Evolutionary conservation across 192 early-diverging fungal genomes (phyloP).

Genomic region (Linnemannia schmuckeri): DNA sequence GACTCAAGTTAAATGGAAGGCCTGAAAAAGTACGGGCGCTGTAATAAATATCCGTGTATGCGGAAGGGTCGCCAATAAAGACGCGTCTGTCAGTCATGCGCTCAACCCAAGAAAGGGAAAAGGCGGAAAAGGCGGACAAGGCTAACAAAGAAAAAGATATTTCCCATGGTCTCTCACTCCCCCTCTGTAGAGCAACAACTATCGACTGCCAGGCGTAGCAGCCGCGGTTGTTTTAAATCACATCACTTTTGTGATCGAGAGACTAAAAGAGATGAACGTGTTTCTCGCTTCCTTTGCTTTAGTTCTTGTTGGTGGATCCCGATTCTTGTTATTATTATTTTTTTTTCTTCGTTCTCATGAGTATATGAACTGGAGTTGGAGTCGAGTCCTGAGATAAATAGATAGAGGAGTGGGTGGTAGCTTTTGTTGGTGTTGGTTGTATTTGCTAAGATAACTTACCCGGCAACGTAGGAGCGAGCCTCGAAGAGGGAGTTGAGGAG

Average conservation of each 20-base stretch:
- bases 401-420: not conserved
- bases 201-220: not conserved
- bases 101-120: not conserved
- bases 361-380: not conserved
- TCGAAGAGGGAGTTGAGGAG: conserved; percentile 84
- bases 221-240: not conserved
- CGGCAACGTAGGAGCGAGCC: conserved; percentile 81
- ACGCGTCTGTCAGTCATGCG: not conserved
- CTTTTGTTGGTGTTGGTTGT: not conserved
- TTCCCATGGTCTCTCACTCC: not conserved
- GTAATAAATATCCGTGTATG: not conserved
- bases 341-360: not conserved
- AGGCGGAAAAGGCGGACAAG: not conserved
- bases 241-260: not conserved
- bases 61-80: not conserved
- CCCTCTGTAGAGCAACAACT: not conserved
- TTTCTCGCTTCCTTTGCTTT: not conserved
- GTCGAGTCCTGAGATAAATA: not conserved
- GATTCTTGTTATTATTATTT: not conserved
- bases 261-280: not conserved
- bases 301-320: not conserved
- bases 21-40: not conserved
- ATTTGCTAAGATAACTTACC: conserved; percentile 63
- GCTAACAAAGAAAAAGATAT: not conserved
- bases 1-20: not conserved